Evolutionary conservation across 192 early-diverging fungal species (phyloP).

Genomic region (Phlyctochytrium planicorne): DNA sequence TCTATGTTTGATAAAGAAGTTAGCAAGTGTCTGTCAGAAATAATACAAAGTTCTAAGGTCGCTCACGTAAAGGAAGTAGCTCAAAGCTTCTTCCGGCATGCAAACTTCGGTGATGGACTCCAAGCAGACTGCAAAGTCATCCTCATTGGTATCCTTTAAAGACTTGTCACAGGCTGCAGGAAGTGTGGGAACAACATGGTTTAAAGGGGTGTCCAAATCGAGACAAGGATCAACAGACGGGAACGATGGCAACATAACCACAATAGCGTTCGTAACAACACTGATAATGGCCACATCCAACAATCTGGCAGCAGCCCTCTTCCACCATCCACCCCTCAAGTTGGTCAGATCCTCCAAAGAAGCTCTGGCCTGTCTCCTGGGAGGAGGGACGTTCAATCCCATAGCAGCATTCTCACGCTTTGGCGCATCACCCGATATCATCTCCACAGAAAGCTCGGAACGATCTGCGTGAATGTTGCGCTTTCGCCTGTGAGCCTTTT

Average conservation of each 20-base stretch:
- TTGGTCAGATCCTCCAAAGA: constrained; percentile 2
- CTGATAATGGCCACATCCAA: constrained; percentile 28
- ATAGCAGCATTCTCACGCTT: background rate
- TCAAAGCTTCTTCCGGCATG: constrained; percentile 3
- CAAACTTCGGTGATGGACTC: background rate
- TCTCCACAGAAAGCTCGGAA: background rate
- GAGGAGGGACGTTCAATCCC: background rate
- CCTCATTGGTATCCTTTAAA: background rate
- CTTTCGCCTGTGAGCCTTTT: constrained; percentile 6
- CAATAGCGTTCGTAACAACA: constrained; percentile 31
- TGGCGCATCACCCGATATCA: background rate
- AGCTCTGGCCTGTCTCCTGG: constrained; percentile 3
- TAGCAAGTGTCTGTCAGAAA: too few relatives aligned
- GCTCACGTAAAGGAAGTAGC: background rate
- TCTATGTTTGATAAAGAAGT: too few relatives aligned
- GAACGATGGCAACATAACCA: constrained; percentile 24
- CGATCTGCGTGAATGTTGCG: background rate
- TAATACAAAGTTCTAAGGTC: too few relatives aligned
- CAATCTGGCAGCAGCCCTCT: constrained; percentile 12
- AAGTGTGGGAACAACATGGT: constrained; percentile 2
- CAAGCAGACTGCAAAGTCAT: background rate
- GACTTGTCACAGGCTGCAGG: background rate
- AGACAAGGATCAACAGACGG: constrained; percentile 23
- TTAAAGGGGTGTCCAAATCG: background rate
- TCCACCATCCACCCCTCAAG: background rate